These are phyloP conservation scores for Lactifluus echinatus DNA, from an alignment of 768 basidiomycete genomes.

Conservation along the genomic window DNA sequence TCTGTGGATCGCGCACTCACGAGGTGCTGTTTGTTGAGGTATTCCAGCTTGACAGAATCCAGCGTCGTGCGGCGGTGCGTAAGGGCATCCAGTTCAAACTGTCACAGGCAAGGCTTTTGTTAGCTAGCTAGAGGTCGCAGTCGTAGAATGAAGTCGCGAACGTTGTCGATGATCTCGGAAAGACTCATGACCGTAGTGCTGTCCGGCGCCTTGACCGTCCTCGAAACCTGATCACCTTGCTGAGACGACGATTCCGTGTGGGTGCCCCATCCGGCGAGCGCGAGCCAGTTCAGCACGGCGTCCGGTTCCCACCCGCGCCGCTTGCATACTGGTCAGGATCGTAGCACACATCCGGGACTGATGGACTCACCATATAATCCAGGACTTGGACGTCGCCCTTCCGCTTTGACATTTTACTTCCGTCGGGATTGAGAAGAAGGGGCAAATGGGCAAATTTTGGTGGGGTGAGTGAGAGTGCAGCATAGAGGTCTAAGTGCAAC, in stretches of 20 bases:
- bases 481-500: constrained; percentile 84
- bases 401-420: constrained; percentile 91
- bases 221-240: constrained; percentile 22
- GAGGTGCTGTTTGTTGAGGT: constrained; percentile 84
- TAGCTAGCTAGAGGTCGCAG: no score
- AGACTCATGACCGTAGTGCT: constrained; percentile 56
- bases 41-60: constrained; percentile 71
- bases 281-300: constrained; percentile 88
- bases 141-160: constrained; percentile 23
- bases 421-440: constrained; percentile 80
- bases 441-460: constrained; percentile 91
- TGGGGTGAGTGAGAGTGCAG: constrained; percentile 56
- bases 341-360: neutral
- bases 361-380: constrained; percentile 65
- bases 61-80: constrained; percentile 82
- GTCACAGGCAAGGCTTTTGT: neutral
- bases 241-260: constrained; percentile 30
- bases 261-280: constrained; percentile 88
- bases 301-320: constrained; percentile 84
- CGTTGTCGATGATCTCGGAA: constrained; percentile 58
- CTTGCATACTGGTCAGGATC: constrained; percentile 32
- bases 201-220: constrained; percentile 40
- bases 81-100: constrained; percentile 72
- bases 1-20: constrained; percentile 43
- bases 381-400: constrained; percentile 82